Conservation (phyloP, 2,329 filamentous ascomycete species). For the Trichoderma endophyticum region DNA sequence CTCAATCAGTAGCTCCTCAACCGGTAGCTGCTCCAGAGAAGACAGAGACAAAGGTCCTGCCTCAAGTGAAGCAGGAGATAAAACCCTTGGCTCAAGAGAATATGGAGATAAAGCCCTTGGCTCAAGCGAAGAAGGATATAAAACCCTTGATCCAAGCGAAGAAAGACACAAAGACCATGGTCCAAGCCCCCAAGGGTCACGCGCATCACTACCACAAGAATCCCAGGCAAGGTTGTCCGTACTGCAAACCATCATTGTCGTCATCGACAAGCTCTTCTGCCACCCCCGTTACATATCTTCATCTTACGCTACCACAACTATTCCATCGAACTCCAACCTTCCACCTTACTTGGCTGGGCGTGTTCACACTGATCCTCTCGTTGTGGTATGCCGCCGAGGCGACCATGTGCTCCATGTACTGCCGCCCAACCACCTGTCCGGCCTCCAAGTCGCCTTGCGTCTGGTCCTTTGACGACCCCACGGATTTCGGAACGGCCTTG, state of each 20-base stretch:
- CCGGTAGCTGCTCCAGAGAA: background rate
- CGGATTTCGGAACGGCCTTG: constrained; percentile 56
- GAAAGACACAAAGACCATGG: background rate
- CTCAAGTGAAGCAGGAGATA: background rate
- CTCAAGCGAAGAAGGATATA: background rate
- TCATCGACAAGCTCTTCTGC: constrained; percentile 14
- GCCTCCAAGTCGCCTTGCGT: constrained; percentile 41
- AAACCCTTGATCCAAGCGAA: constrained; percentile 12
- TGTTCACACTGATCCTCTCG: constrained; percentile 41
- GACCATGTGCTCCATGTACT: constrained; percentile 52
- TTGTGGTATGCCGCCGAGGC: constrained; percentile 57
- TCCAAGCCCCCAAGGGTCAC: constrained; percentile 18
- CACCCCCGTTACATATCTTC: constrained; percentile 35
- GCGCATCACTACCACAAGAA: constrained; percentile 11
- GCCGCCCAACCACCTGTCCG: constrained; percentile 51
- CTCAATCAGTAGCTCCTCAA: background rate
- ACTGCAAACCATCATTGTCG: constrained; percentile 18
- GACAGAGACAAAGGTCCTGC: background rate
- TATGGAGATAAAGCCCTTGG: background rate
- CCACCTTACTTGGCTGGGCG: constrained; percentile 47
- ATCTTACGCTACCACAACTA: constrained; percentile 46
- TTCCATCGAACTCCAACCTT: constrained; percentile 44
- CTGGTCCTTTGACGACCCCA: constrained; percentile 57
- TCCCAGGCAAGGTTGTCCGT: constrained; percentile 16
- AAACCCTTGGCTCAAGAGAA: background rate